Conservation (phyloP, 106 monocot genomes). For the Apostasia shenzhenica region DNA sequence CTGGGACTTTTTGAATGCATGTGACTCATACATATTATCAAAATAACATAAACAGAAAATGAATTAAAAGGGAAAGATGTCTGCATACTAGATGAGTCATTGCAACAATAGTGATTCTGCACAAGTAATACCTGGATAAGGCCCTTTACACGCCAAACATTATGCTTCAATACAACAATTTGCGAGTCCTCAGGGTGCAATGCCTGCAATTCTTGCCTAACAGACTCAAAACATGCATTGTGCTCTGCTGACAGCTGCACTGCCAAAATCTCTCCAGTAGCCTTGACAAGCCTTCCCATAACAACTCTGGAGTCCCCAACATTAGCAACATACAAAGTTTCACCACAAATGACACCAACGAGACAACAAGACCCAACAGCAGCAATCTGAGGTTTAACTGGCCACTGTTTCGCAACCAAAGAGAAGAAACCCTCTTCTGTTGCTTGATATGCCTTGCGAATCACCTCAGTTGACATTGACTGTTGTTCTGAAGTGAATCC, state of each 20-base stretch:
- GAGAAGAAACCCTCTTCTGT: slow-evolving; percentile 27
- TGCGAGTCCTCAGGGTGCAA: slow-evolving; percentile 24
- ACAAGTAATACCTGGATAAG: slow-evolving; percentile 23
- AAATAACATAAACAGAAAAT: too few relatives aligned
- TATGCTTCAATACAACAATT: slow-evolving; percentile 26
- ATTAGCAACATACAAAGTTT: slow-evolving; percentile 21
- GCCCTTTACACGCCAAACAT: slow-evolving; percentile 31
- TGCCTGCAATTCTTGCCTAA: slow-evolving; percentile 16
- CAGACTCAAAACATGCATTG: slow-evolving; percentile 23
- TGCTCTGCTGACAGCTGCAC: slow-evolving; percentile 25
- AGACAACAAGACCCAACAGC: slow-evolving; percentile 26
- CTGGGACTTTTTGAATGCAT: too few relatives aligned
- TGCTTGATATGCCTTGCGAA: slow-evolving; percentile 23
- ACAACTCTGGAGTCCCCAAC: slow-evolving; percentile 27
- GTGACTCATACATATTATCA: too few relatives aligned
- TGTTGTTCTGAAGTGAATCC: slow-evolving; percentile 26
- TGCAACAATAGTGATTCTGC: background rate
- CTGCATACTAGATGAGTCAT: background rate
- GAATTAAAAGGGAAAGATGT: background rate
- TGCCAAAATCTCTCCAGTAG: slow-evolving; percentile 24
- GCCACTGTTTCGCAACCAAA: slow-evolving; percentile 24
- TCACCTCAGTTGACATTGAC: slow-evolving; percentile 22
- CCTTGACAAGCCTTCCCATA: slow-evolving; percentile 24
- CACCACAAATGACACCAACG: slow-evolving; percentile 21
- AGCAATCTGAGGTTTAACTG: slow-evolving; percentile 27